Base-by-base conservation (phyloP, 179 eudicot species). In the Beta macrorhiza region DNA sequence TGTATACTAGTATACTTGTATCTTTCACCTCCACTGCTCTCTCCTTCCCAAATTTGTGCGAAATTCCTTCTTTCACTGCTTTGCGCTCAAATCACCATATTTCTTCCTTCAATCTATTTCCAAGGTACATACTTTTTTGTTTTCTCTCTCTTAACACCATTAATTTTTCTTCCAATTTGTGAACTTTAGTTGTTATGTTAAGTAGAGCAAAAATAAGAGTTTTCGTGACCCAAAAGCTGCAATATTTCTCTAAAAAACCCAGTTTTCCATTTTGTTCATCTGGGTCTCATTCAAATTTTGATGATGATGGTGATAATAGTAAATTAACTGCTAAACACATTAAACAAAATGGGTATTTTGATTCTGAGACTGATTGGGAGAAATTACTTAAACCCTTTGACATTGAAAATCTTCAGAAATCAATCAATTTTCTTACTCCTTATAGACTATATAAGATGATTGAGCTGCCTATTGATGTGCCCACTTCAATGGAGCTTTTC, bases 301-400 rank as follows among this genome's bases (percentile, higher is more conserved):
- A 56, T 63, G 2, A 22, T 72, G 17, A 55, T 56, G 47, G 56
- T 73, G 52, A 75, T 57, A 58, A 32, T 9, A 49, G 5, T 59
- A 62, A 76, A 49, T 49, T 49, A 29, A 56, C 7, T 55, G 61
- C 25, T 29, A 25, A 62, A 37, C 70, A 67, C 32, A n/a, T 57
- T 11, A 44, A 7, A 13, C 51, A 64, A 64, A 72, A 71, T 79
- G 79, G 81, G 63, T 45, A 83, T 62, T 55, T 72, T 7, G 86
- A 82, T 68, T 78, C 85, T 65, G 89, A 87, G 72, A 89, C 86
- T 71, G 92, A 97, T 32, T 96, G 99, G 99, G 97, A 88, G 75
- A 88, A 82, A 58, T 87, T 94, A 75, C 94, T 92, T 73, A 87
- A 90, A 79, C 98, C 99, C 63, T 97, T 91, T 79, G 97, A 92